A percentile compares a stretch with the other conserved stretches of the same genome.
These are phyloP conservation scores for Erythrobasidium yunnanense DNA, from an alignment of 768 basidiomycete genomes.

Conservation along the genomic window DNA sequence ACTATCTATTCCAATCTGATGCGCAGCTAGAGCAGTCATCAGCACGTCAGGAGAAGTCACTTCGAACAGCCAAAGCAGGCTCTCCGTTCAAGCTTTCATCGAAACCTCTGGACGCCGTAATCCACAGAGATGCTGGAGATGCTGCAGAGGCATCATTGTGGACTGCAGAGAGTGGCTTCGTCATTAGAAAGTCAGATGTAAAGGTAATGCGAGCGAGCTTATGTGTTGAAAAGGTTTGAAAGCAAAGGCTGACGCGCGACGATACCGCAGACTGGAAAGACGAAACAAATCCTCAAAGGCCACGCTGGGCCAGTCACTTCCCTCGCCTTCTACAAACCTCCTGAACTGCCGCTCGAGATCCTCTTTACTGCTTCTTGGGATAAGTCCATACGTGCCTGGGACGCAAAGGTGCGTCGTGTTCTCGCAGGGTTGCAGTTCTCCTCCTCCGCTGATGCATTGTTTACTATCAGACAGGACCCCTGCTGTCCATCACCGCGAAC, in stretches of 20 bases:
- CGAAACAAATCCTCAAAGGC: constrained; percentile 61
- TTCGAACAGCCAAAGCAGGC: constrained; percentile 52
- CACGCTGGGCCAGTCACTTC: constrained; percentile 83
- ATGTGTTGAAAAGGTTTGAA: no score
- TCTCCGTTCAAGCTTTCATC: constrained; percentile 65
- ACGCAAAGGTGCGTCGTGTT: constrained; percentile 52
- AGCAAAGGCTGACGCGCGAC: no score
- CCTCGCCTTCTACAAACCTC: constrained; percentile 52
- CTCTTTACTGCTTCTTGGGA: constrained; percentile 94
- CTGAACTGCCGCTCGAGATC: constrained; percentile 46
- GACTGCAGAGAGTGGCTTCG: constrained; percentile 76
- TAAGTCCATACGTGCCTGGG: constrained; percentile 84
- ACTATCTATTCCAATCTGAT: constrained; percentile 18
- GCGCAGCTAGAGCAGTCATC: constrained; percentile 10
- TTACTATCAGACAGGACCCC: constrained; percentile 36
- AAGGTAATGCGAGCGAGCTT: no score
- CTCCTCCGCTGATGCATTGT: not conserved
- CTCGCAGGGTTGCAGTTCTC: constrained; percentile 7
- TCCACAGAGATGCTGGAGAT: not conserved
- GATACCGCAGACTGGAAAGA: constrained; percentile 64
- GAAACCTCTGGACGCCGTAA: constrained; percentile 59
- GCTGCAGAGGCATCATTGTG: constrained; percentile 55
- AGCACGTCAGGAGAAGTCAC: constrained; percentile 10
- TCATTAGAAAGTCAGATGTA: constrained; percentile 61
- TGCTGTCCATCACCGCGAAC: constrained; percentile 55